These are phyloP conservation scores for Pseudoperonospora humuli DNA, from an alignment of 352 stramenopile genomes.

Conservation along the genomic window DNA sequence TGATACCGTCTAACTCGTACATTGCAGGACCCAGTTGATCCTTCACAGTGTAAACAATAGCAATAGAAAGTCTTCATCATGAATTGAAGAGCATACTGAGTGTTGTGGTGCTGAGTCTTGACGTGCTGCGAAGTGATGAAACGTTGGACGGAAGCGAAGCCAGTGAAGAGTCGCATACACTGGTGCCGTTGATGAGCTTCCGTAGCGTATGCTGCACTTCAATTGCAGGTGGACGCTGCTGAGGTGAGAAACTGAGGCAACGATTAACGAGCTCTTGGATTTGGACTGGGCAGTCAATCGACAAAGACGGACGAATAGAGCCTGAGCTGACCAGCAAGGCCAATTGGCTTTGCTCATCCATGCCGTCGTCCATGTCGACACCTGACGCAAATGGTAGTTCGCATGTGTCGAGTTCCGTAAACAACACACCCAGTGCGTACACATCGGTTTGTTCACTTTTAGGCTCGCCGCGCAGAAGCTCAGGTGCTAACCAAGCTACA, in stretches of 20 bases:
- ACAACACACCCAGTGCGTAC: constrained; percentile 42
- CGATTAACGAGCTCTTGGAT: constrained; percentile 38
- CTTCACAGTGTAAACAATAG: not conserved
- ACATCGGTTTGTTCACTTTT: constrained; percentile 28
- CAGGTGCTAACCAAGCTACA: constrained; percentile 44
- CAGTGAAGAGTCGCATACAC: constrained; percentile 16
- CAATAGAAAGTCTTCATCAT: constrained; percentile 11
- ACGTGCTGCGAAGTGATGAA: constrained; percentile 21
- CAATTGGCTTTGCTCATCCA: constrained; percentile 34
- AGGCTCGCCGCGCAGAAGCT: constrained; percentile 34
- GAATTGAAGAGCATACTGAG: constrained; percentile 18
- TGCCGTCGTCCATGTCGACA: constrained; percentile 32
- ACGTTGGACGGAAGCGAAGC: constrained; percentile 24
- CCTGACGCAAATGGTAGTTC: constrained; percentile 34
- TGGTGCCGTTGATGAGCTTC: constrained; percentile 31
- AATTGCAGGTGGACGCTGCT: constrained; percentile 26
- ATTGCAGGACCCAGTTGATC: not conserved
- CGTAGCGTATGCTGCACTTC: constrained; percentile 36
- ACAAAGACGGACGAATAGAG: constrained; percentile 36
- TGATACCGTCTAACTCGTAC: constrained; percentile 15
- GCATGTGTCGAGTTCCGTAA: constrained; percentile 59
- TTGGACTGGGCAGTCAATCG: constrained; percentile 32
- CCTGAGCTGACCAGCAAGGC: constrained; percentile 41
- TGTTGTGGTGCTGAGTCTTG: constrained; percentile 3
- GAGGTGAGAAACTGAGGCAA: constrained; percentile 39